Base-by-base conservation (phyloP, 208 protist species). In the Porcisia hertigi region DNA sequence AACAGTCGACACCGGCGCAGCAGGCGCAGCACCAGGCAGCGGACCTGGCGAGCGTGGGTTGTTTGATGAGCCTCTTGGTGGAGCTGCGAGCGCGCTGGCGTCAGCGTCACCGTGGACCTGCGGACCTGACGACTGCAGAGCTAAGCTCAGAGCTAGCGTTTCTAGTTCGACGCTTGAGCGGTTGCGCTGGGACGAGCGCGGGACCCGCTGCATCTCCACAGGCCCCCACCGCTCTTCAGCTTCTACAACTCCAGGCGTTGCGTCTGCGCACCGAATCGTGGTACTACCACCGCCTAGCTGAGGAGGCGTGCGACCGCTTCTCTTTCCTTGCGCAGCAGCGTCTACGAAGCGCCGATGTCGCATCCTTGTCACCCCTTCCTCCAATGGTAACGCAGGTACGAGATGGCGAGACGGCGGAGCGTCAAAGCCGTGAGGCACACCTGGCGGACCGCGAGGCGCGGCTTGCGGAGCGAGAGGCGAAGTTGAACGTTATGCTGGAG, bases 201-300 rank as follows among this genome's bases (percentile, higher is more conserved):
- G 16, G 23, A 3, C 3, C 7, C 18, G 55, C 60, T 6, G 63
- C 74, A 6, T 2, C 60, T 16, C 20, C 67, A 23, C 23, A 58
- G 34, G 36, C 34, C 62, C 82, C 83, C 7, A 84, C 81, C 59
- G 92, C 83, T 63, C 77, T 89, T 45, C 86, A 86, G 41, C 76
- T 93, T 14, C 76, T 77, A 34, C 90, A 94, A 69, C 77, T 97
- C 25, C 92, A 97, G 73, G 90, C 89, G 1, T 62, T 97, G 58
- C 87, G 86, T 25, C 83, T 97, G 30, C 90, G 90, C 47, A 87
- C 84, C 16, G 76, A 86, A 52, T 55, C 82, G 39, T 94, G 90
- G 84, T 69, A 92, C 18, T 89, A 91, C 45, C 81, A 80, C 36
- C 64, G 79, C 52, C 64, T 89, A 18, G 84, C 91, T 6, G 85